Evolutionary conservation across 2,329 filamentous ascomycete genomes (phyloP), one percentile per base, ranked within the genome.

Genomic region (Aspergillus japonicus): DNA sequence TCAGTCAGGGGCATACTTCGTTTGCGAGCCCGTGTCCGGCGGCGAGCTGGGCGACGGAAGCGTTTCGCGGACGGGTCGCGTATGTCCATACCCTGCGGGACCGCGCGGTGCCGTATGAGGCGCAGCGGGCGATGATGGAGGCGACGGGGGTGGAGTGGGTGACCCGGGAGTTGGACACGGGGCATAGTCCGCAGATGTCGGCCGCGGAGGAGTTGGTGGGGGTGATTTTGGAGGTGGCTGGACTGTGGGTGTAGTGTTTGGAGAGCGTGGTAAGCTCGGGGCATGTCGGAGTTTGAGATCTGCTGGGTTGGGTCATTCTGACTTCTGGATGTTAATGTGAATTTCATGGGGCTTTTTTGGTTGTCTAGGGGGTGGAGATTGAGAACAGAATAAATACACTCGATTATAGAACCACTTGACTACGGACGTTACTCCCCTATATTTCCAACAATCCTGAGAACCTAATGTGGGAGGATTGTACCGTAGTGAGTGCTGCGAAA

Each of bases 131-230:
- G 4, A 56, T 56, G 54, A 47, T 56, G 31, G 47, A 56, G 47
- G 54, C 26, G 24, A 50, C 54, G 6, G 33, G 47, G 3, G 47
- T 24, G 5, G 19, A 56, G 47, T 56, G 54, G 47, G 39, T 56
- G 10, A 50, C 21, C 0, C 10, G 54, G 11, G 54, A 56, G 21
- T 4, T 56, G 5, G 47, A 50, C 8, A 39, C 21, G 16, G 54
- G 54, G n/a, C 54, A 56, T 44, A 56, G 54, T 56, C 47, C 29
- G 19, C 54, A 56, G 47, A 24, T 56, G 47, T 49, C 54, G 11
- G 48, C 47, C 12, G 16, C 54, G 23, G 54, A 50, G 47, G 54
- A 56, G 29, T 21, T 56, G 47, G 50, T 7, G 29, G 14, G 39
- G 19, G 16, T 49, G 39, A 50, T 56, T 50, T 1, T 56, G 29